Conservation (phyloP, 2,329 filamentous ascomycete genomes). For the Hypoxylon sp. region DNA sequence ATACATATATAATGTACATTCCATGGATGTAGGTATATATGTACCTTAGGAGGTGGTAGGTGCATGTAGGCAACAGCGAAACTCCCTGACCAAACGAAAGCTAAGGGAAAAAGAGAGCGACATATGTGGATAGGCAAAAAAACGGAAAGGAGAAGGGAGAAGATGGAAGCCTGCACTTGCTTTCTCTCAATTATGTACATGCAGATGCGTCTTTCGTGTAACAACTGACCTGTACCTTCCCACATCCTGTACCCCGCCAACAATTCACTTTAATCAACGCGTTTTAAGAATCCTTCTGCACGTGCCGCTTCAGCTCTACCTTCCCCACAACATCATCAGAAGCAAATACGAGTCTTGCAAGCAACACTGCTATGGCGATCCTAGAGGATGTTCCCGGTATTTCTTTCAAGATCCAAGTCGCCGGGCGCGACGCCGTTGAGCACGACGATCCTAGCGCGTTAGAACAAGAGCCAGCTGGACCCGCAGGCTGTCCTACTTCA, state of each 20-base stretch:
- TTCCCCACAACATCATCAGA: background rate
- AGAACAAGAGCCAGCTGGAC: constrained; percentile 18
- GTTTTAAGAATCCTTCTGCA: background rate
- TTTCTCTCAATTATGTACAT: too few relatives aligned
- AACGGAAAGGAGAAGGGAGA: too few relatives aligned
- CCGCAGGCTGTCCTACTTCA: constrained; percentile 28
- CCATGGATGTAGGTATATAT: too few relatives aligned
- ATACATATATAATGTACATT: too few relatives aligned
- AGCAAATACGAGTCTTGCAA: background rate
- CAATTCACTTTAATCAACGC: background rate
- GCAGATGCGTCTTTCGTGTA: background rate
- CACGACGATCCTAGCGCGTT: constrained; percentile 46
- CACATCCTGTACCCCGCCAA: background rate
- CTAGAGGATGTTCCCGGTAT: constrained; percentile 47
- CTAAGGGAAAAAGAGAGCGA: too few relatives aligned
- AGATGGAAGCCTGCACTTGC: too few relatives aligned
- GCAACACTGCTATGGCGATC: constrained; percentile 45
- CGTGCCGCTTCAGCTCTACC: background rate
- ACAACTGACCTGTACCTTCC: background rate
- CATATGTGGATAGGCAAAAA: too few relatives aligned
- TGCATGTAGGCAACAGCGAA: background rate
- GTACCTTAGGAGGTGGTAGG: background rate
- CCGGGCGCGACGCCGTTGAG: constrained; percentile 45
- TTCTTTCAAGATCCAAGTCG: constrained; percentile 46
- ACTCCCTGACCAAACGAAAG: background rate